Percentiles rank a stretch among this genome's conserved stretches.
phyloP scores from a whole-genome alignment of 768 basidiomycete species.

The Termitomyces sp. region DNA sequence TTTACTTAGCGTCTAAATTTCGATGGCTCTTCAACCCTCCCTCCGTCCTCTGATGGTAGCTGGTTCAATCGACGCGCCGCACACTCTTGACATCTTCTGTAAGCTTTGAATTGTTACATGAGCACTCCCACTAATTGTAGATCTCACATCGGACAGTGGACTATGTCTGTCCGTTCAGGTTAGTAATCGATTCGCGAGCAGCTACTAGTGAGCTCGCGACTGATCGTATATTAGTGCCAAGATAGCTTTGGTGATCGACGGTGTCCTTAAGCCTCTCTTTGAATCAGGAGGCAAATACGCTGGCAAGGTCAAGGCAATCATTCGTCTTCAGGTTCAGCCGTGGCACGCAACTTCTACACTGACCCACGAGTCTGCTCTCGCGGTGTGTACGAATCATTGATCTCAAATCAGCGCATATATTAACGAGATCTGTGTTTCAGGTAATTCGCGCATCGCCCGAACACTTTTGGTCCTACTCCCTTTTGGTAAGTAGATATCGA shows the following conservation, averaged over 20 bases:
- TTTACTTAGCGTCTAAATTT: neutral
- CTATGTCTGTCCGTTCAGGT: conserved; percentile 86
- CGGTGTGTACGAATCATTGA: conserved; percentile 38
- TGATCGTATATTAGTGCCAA: conserved; percentile 43
- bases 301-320: conserved; percentile 71
- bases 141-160: conserved; percentile 51
- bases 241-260: conserved; percentile 55
- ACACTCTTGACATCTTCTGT: conserved; percentile 81
- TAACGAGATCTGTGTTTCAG: conserved; percentile 25
- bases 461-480: conserved; percentile 78
- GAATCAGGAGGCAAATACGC: conserved; percentile 56
- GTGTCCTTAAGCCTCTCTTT: conserved; percentile 56
- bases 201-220: neutral
- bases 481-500: conserved; percentile 39
- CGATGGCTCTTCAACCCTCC: conserved; percentile 81
- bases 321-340: conserved; percentile 70
- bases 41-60: conserved; percentile 62
- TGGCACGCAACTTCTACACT: conserved; percentile 79
- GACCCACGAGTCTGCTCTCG: conserved; percentile 79
- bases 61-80: conserved; percentile 56
- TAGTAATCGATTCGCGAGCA: neutral
- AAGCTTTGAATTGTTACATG: conserved; percentile 19
- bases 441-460: conserved; percentile 68
- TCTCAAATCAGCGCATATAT: neutral
- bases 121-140: neutral